Evolutionary conservation across 2,329 filamentous ascomycete genomes (phyloP), one percentile per base, ranked within the genome.

Genomic region (Thielaviopsis populi): DNA sequence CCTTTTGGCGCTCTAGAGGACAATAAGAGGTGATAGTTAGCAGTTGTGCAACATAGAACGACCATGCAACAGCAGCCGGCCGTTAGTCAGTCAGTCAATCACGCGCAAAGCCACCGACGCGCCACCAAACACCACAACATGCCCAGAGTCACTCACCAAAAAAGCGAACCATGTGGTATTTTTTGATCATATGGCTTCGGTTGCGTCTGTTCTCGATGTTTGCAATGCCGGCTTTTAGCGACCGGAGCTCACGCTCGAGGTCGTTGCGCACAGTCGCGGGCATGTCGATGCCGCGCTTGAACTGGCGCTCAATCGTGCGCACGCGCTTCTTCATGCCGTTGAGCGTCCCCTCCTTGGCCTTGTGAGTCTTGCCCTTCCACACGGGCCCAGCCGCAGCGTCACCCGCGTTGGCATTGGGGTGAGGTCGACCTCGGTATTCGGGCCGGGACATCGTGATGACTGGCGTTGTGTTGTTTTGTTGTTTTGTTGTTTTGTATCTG

Each of bases 81-180:
- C 7, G 24, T n/a, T n/a, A n/a, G n/a, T n/a, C n/a, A n/a, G n/a
- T n/a, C n/a, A n/a, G n/a, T n/a, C n/a, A 42, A 10, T 19, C 15
- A 19, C 42, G 11, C 8, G n/a, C 42, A 46, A 19, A 46, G 42
- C 4, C 42, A 46, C 42, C 42, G 37, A 15, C 13, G n/a, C 15
- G 8, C 27, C 5, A 37, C 53, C 33, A 19, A 11, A 30, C 42
- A 17, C n/a, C 17, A 24, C 2, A 13, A 3, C 5, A n/a, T 8
- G 30, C 22, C 17, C 6, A 66, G 53, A 43, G 33, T 65, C 8
- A 69, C 80, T 61, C 77, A 88, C 88, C 89, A 73, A 92, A 92
- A 72, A 94, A 94, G 33, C 89, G 79, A 61, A 92, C 83, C 82
- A 89, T 91, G 72, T 92, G 88, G 69, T 91, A 94, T 72, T 85